Evolutionary conservation across 169 alveolate species (phyloP), one percentile per base, ranked within the genome.

Genomic region (Plasmodium inui): DNA sequence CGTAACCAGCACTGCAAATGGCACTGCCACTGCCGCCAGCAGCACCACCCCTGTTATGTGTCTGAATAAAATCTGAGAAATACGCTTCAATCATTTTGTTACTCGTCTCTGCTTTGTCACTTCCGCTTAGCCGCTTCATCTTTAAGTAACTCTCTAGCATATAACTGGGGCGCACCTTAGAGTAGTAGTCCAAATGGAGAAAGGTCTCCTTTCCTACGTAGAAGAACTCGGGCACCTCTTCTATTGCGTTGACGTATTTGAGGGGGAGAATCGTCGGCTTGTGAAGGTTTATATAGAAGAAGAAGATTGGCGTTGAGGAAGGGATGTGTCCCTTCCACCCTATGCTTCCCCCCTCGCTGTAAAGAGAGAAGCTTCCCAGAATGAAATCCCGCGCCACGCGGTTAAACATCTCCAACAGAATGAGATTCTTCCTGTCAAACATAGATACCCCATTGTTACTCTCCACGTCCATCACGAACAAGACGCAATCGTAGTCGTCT

Each of bases 381-480:
- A 32, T 79, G 10, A 72, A 39, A 8, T 57, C 17, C 71, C 39
- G 26, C 8, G 94, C 94, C n/a, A 89, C 83, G 8, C 50, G 34
- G 46, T 89, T 79, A 12, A 78, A 89, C 34, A 89, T 12, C 19
- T 89, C 94, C 50, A 89, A 26, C 32, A 89, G 72, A 10, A 79
- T 30, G 46, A 79, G 53, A 22, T 30, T 89, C 32, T 73, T 89
- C 34, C 83, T 57, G 50, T 89, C 94, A 26, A 89, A 89, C 76
- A 28, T 57, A n/a, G 94, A 41, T n/a, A 26, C 9, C 32, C 53
- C 76, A 78, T 89, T 89, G 12, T 14, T 32, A 17, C 30, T 79
- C 32, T 89, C 94, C n/a, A 79, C 90, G 30, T 89, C 89, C 17
- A 89, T 79, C 30, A 57, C 41, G 78, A 89, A 89, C 46, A 89